Conservation (phyloP, 148 eudicot genomes). For the Polygonum aviculare region DNA sequence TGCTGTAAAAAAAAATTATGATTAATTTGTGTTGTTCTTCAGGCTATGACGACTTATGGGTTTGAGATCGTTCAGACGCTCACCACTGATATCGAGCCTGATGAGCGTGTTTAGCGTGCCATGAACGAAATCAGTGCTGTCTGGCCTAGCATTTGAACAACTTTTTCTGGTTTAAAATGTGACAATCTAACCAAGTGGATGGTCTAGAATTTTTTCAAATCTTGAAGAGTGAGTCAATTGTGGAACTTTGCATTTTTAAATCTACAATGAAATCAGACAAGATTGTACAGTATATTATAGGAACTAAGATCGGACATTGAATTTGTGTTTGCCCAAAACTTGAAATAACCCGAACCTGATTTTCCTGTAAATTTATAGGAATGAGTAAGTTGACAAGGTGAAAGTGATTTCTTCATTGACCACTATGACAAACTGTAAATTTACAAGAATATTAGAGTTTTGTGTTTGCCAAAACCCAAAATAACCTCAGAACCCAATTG, state of each 20-base stretch:
- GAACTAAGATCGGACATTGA: no score
- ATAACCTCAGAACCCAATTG: background rate
- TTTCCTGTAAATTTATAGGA: no score
- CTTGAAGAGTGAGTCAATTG: background rate
- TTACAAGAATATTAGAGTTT: no score
- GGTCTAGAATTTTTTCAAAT: no score
- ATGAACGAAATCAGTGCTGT: conserved; percentile 41
- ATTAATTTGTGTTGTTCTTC: background rate
- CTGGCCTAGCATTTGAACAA: background rate
- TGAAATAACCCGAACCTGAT: no score
- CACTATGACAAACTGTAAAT: no score
- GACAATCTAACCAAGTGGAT: no score
- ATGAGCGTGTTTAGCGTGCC: conserved; percentile 32
- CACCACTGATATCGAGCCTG: conserved; percentile 36
- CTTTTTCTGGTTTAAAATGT: background rate
- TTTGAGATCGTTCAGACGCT: conserved; percentile 42
- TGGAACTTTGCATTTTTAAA: background rate
- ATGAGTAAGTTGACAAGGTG: no score
- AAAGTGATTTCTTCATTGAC: no score
- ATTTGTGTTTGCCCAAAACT: background rate
- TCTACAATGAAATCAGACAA: background rate
- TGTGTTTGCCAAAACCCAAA: background rate
- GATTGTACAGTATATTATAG: background rate
- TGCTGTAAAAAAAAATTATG: background rate
- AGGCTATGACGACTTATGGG: conserved; percentile 38